These are phyloP conservation scores for Exophiala sideris DNA, from an alignment of 2,329 filamentous ascomycete genomes.

Conservation along the genomic window DNA sequence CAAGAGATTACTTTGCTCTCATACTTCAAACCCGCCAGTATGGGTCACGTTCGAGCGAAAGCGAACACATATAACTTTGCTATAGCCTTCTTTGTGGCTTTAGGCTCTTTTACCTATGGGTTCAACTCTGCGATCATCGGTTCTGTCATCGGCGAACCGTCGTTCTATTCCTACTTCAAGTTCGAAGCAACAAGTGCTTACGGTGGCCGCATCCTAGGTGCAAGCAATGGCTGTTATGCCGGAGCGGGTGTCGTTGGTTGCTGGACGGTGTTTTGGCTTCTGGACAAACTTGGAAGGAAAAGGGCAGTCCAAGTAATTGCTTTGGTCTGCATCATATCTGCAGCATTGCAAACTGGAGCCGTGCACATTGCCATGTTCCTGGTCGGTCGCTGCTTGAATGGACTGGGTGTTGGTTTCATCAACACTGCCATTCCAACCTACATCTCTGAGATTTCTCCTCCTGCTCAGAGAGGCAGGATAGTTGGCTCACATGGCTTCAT, in stretches of 20 bases:
- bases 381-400: conserved; percentile 38
- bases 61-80: conserved; percentile 10
- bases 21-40: no score
- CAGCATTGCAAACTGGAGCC: conserved; percentile 18
- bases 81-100: conserved; percentile 12
- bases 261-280: conserved; percentile 20
- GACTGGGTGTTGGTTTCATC: conserved; percentile 38
- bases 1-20: no score
- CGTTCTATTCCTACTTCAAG: conserved; percentile 40
- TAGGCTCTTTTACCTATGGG: conserved; percentile 20
- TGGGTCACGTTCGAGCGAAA: not conserved
- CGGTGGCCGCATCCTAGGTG: not conserved
- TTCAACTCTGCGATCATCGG: conserved; percentile 16
- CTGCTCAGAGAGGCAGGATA: not conserved
- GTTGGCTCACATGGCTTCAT: conserved; percentile 1
- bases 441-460: conserved; percentile 2
- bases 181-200: not conserved
- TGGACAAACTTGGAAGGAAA: conserved; percentile 19
- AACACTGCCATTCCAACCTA: conserved; percentile 29
- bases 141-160: conserved; percentile 10
- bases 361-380: conserved; percentile 38
- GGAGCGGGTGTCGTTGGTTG: conserved; percentile 17
- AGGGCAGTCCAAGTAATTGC: conserved; percentile 15
- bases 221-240: conserved; percentile 17
- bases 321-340: conserved; percentile 16